Conservation (phyloP, 495 filamentous ascomycete genomes). For the Penicillium cosmopolitanum region DNA sequence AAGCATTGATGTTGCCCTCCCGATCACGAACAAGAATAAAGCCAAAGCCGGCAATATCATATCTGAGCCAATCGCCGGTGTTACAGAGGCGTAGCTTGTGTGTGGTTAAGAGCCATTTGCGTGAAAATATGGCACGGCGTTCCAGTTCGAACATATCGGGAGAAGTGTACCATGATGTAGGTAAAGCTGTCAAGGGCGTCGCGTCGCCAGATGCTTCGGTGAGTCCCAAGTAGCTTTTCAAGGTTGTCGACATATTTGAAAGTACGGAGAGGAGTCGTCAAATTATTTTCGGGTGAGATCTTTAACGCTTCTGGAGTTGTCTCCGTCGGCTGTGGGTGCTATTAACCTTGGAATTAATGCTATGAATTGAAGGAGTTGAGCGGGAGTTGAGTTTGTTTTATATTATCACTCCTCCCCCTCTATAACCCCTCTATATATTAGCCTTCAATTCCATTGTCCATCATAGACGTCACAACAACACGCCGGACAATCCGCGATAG, state of each 20-base stretch:
- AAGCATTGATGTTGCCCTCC: slow-evolving; percentile 55
- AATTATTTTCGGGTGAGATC: too few relatives aligned
- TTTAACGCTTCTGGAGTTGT: neutral
- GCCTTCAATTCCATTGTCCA: neutral
- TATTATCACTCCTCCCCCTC: neutral
- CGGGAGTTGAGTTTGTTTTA: neutral
- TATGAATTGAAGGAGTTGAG: neutral
- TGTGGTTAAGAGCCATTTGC: slow-evolving; percentile 57
- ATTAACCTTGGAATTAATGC: neutral
- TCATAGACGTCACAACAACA: slow-evolving; percentile 6
- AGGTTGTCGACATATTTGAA: slow-evolving; percentile 17
- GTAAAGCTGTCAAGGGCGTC: slow-evolving; percentile 39
- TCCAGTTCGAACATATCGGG: slow-evolving; percentile 57
- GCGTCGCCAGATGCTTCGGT: slow-evolving; percentile 11
- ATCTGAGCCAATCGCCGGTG: slow-evolving; percentile 53
- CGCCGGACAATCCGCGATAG: slow-evolving; percentile 6
- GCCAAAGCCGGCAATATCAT: slow-evolving; percentile 50
- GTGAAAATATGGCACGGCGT: slow-evolving; percentile 55
- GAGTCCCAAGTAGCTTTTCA: slow-evolving; percentile 34
- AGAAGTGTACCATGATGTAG: slow-evolving; percentile 54
- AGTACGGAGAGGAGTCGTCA: neutral
- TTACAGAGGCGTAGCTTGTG: slow-evolving; percentile 50
- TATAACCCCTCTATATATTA: neutral
- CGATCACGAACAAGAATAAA: slow-evolving; percentile 56
- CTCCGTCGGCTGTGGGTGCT: neutral